These are phyloP conservation scores for Yarrowia phangngaensis DNA, from an alignment of 805 yeast genomes.

Conservation along the genomic window DNA sequence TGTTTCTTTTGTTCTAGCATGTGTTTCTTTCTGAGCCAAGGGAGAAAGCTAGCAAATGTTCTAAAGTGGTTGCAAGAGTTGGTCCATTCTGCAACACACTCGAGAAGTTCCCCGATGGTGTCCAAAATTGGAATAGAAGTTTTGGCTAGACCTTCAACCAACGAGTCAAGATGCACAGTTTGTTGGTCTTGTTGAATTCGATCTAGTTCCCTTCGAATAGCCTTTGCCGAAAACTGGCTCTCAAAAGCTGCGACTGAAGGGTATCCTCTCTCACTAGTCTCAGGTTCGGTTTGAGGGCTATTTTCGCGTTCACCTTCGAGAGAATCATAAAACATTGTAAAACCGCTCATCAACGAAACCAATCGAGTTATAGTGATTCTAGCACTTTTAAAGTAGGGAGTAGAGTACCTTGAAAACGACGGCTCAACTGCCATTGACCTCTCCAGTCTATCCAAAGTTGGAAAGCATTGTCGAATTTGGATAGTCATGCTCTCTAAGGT, in stretches of 20 bases:
- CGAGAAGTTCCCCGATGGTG: conserved; percentile 29
- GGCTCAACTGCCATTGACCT: conserved; percentile 32
- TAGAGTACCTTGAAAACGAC: conserved; percentile 29
- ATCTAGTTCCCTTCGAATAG: conserved; percentile 30
- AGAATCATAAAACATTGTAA: conserved; percentile 19
- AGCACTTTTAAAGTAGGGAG: conserved; percentile 3
- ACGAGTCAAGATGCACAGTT: conserved; percentile 22
- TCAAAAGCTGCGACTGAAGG: conserved; percentile 32
- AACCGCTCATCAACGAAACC: conserved; percentile 14
- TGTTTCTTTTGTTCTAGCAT: conserved; percentile 11
- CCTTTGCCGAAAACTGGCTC: conserved; percentile 29
- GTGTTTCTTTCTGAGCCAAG: conserved; percentile 25
- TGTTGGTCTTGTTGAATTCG: conserved; percentile 30
- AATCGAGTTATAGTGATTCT: conserved; percentile 9
- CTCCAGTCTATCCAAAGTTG: conserved; percentile 30
- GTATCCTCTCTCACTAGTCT: conserved; percentile 30
- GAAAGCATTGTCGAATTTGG: conserved; percentile 19
- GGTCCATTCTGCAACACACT: conserved; percentile 31
- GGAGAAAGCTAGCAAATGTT: conserved; percentile 27
- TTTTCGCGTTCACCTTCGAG: conserved; percentile 25
- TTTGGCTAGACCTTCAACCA: too few relatives aligned
- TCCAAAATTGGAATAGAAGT: conserved; percentile 4
- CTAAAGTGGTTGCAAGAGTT: conserved; percentile 33
- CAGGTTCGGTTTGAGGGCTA: conserved; percentile 27
- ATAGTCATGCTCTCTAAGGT: conserved; percentile 10